Evolutionary conservation across 306 rosid genomes (phyloP).

Genomic region (Senna siamea): DNA sequence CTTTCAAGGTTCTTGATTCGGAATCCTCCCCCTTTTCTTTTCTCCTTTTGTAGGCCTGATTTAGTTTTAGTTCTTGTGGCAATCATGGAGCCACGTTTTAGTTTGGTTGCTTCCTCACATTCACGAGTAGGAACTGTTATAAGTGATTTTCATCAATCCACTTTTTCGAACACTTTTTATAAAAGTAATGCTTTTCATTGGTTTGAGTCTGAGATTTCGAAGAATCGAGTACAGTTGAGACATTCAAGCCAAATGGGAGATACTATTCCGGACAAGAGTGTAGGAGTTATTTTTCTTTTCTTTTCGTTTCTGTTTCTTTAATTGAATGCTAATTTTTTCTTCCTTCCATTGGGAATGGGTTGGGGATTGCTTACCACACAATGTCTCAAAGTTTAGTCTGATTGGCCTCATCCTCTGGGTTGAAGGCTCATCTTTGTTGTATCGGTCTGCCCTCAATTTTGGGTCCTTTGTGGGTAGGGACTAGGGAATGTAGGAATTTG

Average conservation of each 20-base stretch:
- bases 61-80: slow-evolving; percentile 23
- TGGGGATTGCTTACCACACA: background rate
- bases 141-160: slow-evolving; percentile 40
- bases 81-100: slow-evolving; percentile 34
- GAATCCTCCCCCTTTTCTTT: background rate
- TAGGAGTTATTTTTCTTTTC: background rate
- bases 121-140: slow-evolving; percentile 33
- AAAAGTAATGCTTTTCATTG: slow-evolving; percentile 37
- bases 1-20: slow-evolving; percentile 67
- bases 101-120: slow-evolving; percentile 17
- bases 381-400: background rate
- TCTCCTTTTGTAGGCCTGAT: background rate
- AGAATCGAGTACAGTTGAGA: slow-evolving; percentile 42
- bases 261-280: slow-evolving; percentile 22
- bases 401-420: background rate
- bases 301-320: too few relatives aligned
- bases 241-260: slow-evolving; percentile 21
- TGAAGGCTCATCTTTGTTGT: too few relatives aligned
- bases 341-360: background rate
- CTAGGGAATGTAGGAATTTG: background rate
- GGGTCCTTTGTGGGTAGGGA: background rate
- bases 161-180: slow-evolving; percentile 32
- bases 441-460: too few relatives aligned
- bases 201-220: slow-evolving; percentile 34
- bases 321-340: slow-evolving; percentile 12